These are phyloP conservation scores for Ophiostoma angusticollis DNA, from an alignment of 2,329 filamentous ascomycete genomes.

Conservation along the genomic window DNA sequence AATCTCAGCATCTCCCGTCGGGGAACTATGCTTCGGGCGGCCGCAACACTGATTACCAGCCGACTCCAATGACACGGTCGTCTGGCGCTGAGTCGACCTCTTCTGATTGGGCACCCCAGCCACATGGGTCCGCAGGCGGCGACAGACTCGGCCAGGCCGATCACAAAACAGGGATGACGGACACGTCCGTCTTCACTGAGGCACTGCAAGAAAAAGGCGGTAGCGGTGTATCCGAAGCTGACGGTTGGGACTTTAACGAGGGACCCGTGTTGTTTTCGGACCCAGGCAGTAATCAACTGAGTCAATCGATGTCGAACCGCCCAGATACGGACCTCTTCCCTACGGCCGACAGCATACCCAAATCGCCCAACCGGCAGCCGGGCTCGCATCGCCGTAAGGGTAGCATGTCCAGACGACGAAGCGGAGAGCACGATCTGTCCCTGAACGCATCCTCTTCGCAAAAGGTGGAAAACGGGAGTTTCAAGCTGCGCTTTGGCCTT, in stretches of 20 bases:
- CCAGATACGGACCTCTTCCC: slow-evolving; percentile 86
- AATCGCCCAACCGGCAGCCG: slow-evolving; percentile 61
- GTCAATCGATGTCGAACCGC: slow-evolving; percentile 39
- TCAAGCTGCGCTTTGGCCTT: slow-evolving; percentile 86
- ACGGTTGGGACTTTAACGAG: slow-evolving; percentile 92
- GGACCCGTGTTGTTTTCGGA: slow-evolving; percentile 47
- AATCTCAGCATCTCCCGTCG: too few relatives aligned
- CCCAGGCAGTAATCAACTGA: slow-evolving; percentile 31
- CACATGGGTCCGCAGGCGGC: too few relatives aligned
- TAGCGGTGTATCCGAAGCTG: slow-evolving; percentile 38
- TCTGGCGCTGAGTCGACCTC: neutral
- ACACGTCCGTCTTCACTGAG: slow-evolving; percentile 16
- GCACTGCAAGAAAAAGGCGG: slow-evolving; percentile 36
- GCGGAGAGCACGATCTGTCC: slow-evolving; percentile 52
- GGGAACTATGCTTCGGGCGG: too few relatives aligned
- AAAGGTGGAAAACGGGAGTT: slow-evolving; percentile 60
- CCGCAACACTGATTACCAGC: neutral
- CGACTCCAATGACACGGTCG: neutral
- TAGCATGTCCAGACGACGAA: slow-evolving; percentile 60
- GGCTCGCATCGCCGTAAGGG: slow-evolving; percentile 67
- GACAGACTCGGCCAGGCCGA: slow-evolving; percentile 50
- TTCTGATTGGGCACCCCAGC: slow-evolving; percentile 31
- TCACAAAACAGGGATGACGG: too few relatives aligned
- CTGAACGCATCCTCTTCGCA: slow-evolving; percentile 34
- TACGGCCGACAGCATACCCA: slow-evolving; percentile 63